phyloP scores from a whole-genome alignment of 1,284 basidiomycete genomes.

The Sporisorium sorghi region DNA sequence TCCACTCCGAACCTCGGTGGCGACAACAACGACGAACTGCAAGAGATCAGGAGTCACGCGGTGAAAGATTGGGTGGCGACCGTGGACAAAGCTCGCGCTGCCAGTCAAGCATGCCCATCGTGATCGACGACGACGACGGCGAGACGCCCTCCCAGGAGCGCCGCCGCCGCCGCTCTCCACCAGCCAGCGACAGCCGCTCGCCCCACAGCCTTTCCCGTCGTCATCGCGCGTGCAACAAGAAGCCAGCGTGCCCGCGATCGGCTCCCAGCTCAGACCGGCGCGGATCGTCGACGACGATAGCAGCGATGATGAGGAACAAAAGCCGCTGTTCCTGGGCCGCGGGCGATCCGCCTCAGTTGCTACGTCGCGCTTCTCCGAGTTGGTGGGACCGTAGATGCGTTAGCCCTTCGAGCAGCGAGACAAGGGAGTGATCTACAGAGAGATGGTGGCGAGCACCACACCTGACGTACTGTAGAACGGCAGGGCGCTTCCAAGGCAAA shows the following conservation, averaged over 20 bases:
- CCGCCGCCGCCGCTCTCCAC: neutral
- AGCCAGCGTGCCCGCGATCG: slow-evolving; percentile 1
- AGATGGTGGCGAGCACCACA: no score
- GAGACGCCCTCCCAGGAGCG: neutral
- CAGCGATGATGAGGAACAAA: neutral
- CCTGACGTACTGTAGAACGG: no score
- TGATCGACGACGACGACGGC: slow-evolving; percentile 11
- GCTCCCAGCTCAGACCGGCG: neutral
- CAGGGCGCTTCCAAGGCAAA: no score
- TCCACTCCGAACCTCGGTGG: no score
- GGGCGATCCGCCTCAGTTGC: neutral
- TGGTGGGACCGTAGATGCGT: neutral
- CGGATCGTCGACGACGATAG: neutral
- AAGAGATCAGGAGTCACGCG: neutral
- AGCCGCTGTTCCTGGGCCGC: neutral
- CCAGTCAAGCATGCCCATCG: slow-evolving; percentile 13
- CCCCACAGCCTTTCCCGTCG: no score
- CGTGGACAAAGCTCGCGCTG: neutral
- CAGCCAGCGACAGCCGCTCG: no score
- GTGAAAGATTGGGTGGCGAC: neutral
- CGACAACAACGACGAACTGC: no score
- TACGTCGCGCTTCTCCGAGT: slow-evolving; percentile 7
- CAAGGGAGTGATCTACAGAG: neutral
- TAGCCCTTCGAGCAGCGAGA: neutral
- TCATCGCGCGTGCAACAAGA: neutral